Evolutionary conservation across 225 moss, liverwort and hornwort species (phyloP).

Genomic region (Pleurozium schreberi): DNA sequence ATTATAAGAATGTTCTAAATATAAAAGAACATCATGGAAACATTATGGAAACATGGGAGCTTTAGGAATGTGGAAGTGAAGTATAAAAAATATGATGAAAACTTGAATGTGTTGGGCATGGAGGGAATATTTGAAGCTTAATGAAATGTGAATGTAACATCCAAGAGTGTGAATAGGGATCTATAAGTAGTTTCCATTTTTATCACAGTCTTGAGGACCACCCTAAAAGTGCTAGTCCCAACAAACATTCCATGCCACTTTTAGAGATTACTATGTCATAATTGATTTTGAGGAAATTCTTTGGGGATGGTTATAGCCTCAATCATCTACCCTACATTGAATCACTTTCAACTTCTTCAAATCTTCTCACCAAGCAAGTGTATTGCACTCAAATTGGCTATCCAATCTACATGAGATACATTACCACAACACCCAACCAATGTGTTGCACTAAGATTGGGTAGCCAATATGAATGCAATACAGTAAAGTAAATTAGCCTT

Average conservation of each 20-base stretch:
- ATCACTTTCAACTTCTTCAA: background rate
- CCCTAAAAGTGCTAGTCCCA: accelerated
- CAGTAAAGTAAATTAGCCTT: too few species aligned
- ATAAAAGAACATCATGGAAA: background rate
- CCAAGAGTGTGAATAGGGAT: accelerated
- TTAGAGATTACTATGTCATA: background rate
- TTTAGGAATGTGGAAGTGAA: too few species aligned
- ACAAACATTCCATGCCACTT: background rate
- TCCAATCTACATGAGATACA: background rate
- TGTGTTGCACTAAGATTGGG: accelerated
- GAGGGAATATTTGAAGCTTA: background rate
- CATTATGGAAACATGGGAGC: background rate
- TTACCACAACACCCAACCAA: background rate
- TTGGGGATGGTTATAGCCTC: background rate
- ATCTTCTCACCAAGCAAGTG: background rate
- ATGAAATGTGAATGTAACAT: background rate
- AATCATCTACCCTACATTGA: background rate
- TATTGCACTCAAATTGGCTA: background rate
- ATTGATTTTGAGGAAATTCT: background rate
- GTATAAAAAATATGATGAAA: background rate
- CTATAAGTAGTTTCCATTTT: background rate
- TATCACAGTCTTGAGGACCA: background rate
- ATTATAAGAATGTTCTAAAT: too few species aligned
- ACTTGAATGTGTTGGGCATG: background rate
- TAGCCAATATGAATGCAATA: too few species aligned